Base-by-base conservation (phyloP, 371 early-diverging fungal species). In the Mortierella sp. region DNA sequence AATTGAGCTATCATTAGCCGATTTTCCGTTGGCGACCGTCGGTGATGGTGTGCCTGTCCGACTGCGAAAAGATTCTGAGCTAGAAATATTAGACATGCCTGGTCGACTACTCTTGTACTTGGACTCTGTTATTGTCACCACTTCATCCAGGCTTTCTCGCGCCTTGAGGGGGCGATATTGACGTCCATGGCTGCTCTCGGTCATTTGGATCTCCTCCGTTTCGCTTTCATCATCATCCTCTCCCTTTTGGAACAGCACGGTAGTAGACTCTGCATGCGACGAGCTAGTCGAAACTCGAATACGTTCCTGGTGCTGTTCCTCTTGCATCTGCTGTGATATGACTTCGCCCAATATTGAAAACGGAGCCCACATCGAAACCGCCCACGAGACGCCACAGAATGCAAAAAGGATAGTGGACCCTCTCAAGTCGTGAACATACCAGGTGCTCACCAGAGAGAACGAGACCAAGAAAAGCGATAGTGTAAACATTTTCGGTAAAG, bases 281-380 rank as follows among this genome's bases (percentile, higher is more conserved):
- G 34, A 14, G 16, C 31, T 26, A 38, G 26, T 18, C 13, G 27
- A 7, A 2, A 14, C 42, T 56, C 67, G 69, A 7, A 81, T 76
- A 1, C 68, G 61, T 1, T 68, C 68, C 27, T 69, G 71, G 43
- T 66, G 72, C 21, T 71, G 49, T 53, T 72, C 67, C 30, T 69
- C 73, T 48, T 64, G 73, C 58, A 65, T 64, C 53, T 66, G 72
- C 45, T 84, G 82, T 9, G 87, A 82, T 23, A 94, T 86, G 66
- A 84, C 86, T 78, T 95, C 95, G n/a, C 95, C 96, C 38, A 98
- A 73, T 9, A 98, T 82, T 0, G 96, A 90, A 68, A 95, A 96
- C 2, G 98, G 98, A 0, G 93, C 92, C 97, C 97, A 98, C 87
- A 92, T 90, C 16, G 90, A 84, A 18, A 94, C 84, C 3, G 94